Base-by-base conservation (phyloP, 192 early-diverging fungal genomes). In the Umbelopsis sp. region DNA sequence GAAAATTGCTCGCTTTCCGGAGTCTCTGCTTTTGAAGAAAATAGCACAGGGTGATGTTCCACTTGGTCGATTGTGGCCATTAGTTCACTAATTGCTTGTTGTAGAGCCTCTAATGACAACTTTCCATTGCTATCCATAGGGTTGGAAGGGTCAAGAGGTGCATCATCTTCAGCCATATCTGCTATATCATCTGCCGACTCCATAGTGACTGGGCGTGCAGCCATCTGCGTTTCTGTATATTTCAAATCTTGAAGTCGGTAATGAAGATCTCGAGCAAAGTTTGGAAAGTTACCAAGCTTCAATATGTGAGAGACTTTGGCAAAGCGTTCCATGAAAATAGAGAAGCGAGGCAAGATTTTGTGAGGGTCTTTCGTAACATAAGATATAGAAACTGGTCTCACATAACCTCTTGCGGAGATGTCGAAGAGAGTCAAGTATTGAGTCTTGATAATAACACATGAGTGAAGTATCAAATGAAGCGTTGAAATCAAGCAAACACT, bases 341-440 rank as follows among this genome's bases (percentile, higher is more conserved):
- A 80, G 66, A 82, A 86, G 3, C 81, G 69, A 0, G 59, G 56
- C 8, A 83, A n/a, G 14, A 86, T 82, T 56, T 86, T 86, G 44
- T 82, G 65, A 17, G 82, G 76, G 52, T 86, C 84, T 31, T 79
- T 51, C 6, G 82, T 82, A 36, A 86, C 75, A 68, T 83, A 86
- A 1, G 84, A 83, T 38, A 86, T 66, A 8, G 80, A 74, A 8
- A 86, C 82, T 0, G 84, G 84, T 36, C 82, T 75, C 12, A 86
- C 84, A 68, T 82, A 86, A 24, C 84, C 84, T 50, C 84, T 68
- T 16, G 84, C 84, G 45, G 81, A 80, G 53, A 86, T 86, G 52
- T 86, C 84, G 70, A 86, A 86, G 14, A 86, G 62, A 0, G 84
- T 86, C 32, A 86, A 74, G 38, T 86, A 82, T 31, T 86, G 84